phyloP scores from a whole-genome alignment of 1,284 basidiomycete species.

The Pterula multifida region DNA sequence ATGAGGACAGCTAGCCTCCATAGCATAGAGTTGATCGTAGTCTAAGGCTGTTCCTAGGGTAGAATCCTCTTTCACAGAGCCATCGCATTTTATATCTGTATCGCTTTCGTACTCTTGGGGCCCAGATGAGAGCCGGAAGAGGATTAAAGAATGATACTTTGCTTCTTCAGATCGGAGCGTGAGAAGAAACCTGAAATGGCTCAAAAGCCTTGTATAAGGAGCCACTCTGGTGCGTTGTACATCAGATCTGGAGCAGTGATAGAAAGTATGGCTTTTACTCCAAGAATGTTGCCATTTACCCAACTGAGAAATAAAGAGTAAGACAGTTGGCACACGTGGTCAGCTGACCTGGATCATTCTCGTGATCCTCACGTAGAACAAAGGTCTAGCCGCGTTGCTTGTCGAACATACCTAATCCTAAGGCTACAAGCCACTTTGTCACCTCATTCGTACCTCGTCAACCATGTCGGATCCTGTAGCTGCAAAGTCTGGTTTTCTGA shows the following conservation, averaged over 20 bases:
- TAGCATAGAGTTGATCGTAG: slow-evolving; percentile 58
- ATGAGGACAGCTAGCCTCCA: slow-evolving; percentile 82
- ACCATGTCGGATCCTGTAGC: slow-evolving; percentile 52
- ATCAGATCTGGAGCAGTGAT: neutral
- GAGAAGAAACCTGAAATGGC: slow-evolving; percentile 59
- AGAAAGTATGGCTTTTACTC: neutral
- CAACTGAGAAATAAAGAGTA: no score
- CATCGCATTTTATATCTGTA: neutral
- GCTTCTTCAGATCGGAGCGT: slow-evolving; percentile 54
- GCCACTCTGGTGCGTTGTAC: slow-evolving; percentile 28
- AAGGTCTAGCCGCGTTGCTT: no score
- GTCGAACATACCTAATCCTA: no score
- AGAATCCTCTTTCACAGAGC: neutral
- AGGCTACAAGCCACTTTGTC: no score
- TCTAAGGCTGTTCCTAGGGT: slow-evolving; percentile 8
- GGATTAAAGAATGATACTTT: slow-evolving; percentile 56
- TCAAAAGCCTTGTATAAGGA: slow-evolving; percentile 33
- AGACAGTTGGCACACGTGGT: no score
- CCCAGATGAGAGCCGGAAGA: slow-evolving; percentile 47
- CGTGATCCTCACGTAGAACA: no score
- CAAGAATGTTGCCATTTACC: neutral
- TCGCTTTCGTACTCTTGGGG: neutral
- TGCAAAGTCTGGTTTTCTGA: slow-evolving; percentile 61
- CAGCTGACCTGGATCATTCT: no score
- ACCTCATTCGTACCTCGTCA: neutral